These are phyloP conservation scores for Neurospora intermedia DNA, from an alignment of 495 filamentous ascomycete genomes.

Conservation along the genomic window DNA sequence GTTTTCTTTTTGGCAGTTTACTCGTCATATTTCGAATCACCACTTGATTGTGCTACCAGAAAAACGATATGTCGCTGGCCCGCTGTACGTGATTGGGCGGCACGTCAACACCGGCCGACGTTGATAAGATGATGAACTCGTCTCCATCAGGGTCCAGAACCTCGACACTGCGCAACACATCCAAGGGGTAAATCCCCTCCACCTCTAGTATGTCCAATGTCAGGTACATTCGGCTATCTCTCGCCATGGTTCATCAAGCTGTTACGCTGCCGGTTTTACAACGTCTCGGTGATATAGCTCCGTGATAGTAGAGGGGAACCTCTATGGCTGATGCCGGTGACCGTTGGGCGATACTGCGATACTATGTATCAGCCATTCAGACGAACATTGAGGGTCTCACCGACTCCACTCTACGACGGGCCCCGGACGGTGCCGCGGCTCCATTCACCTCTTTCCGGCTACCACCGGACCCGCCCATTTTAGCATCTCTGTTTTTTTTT, in stretches of 20 bases:
- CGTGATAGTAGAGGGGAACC: background rate
- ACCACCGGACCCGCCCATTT: constrained; percentile 9
- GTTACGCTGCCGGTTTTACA: background rate
- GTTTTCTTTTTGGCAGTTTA: background rate
- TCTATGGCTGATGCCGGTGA: background rate
- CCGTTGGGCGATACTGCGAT: background rate
- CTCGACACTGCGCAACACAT: background rate
- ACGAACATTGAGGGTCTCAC: constrained; percentile 5
- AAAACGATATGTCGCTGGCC: background rate
- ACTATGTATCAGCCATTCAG: background rate
- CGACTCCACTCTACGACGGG: constrained; percentile 15
- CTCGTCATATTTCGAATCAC: background rate
- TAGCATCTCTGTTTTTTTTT: constrained; percentile 7
- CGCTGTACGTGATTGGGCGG: background rate
- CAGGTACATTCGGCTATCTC: background rate
- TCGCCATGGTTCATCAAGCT: background rate
- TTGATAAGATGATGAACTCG: background rate
- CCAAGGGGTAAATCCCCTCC: background rate
- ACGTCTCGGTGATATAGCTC: background rate
- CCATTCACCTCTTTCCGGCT: constrained; percentile 16
- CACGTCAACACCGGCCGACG: background rate
- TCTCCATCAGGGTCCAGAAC: background rate
- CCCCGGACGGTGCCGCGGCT: constrained; percentile 2
- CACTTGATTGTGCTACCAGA: background rate
- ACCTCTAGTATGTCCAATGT: background rate